Evolutionary conservation across 192 early-diverging fungal genomes (phyloP), one percentile per base, ranked within the genome.

Genomic region (Entomortierella lignicola): DNA sequence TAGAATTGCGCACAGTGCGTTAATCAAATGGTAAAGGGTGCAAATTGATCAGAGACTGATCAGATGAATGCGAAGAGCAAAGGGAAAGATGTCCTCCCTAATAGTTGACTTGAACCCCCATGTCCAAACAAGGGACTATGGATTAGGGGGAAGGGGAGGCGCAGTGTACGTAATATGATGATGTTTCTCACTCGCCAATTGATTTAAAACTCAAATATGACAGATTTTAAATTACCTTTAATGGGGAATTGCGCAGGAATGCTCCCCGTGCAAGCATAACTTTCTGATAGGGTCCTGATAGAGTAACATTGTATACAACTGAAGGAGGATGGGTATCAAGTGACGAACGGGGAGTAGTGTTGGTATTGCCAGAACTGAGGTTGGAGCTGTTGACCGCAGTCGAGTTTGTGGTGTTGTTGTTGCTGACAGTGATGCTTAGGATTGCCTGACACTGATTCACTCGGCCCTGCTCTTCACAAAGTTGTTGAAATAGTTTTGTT

Each of bases 291-390:
- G 75, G 37, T 51, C 86, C 84, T 64, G 56, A 66, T 17, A 85
- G 48, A 8, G 86, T 81, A 48, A 87, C 63, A 67, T 82, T 87
- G 64, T 82, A 87, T 21, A 73, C 82, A 1, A 69, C 57, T 15
- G 25, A 34, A 15, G 66, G 50, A 17, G 69, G 70, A 41, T 56
- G 72, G 53, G 80, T 81, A 72, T 81, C 72, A 39, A 79, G 50
- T 27, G 71, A 70, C 15, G 62, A 50, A 43, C 10, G 27, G 10
- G 25, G 26, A 8, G 32, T 50, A 21, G 60, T 30, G 23, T 2
- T 8, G 21, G 53, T 11, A 39, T 43, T 37, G n/a, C 17, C 41
- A 17, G 26, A 23, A 53, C 34, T 59, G 54, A 11, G 29, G 27
- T 34, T 41, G 51, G 34, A 15, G 41, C 44, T 59, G 47, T n/a